Evolutionary conservation across 139 green algal genomes (phyloP).

Genomic region (Picochlorum sp.): DNA sequence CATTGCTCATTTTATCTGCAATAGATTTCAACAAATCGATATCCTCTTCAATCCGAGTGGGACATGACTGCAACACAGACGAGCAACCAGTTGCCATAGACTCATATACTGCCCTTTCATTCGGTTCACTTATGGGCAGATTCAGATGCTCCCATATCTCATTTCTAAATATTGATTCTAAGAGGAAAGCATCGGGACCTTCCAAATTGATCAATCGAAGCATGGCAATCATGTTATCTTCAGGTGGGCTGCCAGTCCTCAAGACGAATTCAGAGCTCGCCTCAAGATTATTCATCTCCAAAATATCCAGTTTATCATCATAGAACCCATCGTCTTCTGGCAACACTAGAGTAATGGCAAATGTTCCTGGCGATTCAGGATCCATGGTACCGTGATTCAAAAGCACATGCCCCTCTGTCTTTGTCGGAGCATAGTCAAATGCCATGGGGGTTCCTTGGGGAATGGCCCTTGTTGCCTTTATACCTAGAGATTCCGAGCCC

Average conservation of each 20-base stretch:
- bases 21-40: conserved; percentile 25
- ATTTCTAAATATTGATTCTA: conserved; percentile 80
- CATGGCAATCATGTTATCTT: conserved; percentile 57
- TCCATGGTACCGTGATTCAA: conserved; percentile 71
- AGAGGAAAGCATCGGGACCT: conserved; percentile 69
- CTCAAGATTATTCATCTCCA: conserved; percentile 57
- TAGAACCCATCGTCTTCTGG: conserved; percentile 50
- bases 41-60: conserved; percentile 51
- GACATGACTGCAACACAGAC: conserved; percentile 39
- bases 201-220: conserved; percentile 67
- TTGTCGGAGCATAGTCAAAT: conserved; percentile 5
- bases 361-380: conserved; percentile 20
- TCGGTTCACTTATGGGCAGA: conserved; percentile 62
- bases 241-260: conserved; percentile 15
- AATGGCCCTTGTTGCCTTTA: conserved; percentile 33
- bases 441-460: conserved; percentile 35
- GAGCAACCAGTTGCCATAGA: conserved; percentile 52
- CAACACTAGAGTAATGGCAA: conserved; percentile 60
- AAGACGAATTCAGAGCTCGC: conserved; percentile 38
- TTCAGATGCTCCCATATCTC: conserved; percentile 65
- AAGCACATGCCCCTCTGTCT: conserved; percentile 55
- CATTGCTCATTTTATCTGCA: conserved; percentile 18
- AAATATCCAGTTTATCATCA: conserved; percentile 86
- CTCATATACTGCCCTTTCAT: conserved; percentile 72
- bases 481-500: conserved; percentile 17